Evolutionary conservation across 2,329 filamentous ascomycete genomes (phyloP).

Genomic region (Talaromyces sp.): DNA sequence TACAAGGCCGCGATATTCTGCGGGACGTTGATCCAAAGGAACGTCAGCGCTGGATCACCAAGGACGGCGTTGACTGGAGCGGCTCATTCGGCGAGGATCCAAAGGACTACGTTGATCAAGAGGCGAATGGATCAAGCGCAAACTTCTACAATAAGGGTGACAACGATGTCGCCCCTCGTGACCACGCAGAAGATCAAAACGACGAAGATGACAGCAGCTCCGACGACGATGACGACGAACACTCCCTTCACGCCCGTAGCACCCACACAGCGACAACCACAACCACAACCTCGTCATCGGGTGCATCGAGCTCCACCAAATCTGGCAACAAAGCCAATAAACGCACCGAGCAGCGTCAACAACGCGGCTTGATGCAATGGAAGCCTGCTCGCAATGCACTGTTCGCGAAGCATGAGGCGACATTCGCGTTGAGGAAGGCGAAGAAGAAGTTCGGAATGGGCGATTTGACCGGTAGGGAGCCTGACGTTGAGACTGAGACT

Average conservation of each 20-base stretch:
- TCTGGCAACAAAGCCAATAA: conserved; percentile 36
- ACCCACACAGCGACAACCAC: conserved; percentile 28
- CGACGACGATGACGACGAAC: neutral
- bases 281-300: conserved; percentile 33
- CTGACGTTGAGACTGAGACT: conserved; percentile 77
- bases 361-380: conserved; percentile 93
- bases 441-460: conserved; percentile 67
- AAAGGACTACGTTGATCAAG: conserved; percentile 53
- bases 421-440: conserved; percentile 70
- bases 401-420: conserved; percentile 84
- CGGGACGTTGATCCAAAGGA: conserved; percentile 63
- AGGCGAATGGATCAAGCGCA: conserved; percentile 32
- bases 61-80: conserved; percentile 79
- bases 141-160: conserved; percentile 52
- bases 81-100: conserved; percentile 81
- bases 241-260: neutral
- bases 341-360: conserved; percentile 68
- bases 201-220: conserved; percentile 5
- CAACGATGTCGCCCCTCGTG: neutral
- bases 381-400: conserved; percentile 77
- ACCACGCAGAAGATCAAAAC: neutral
- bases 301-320: conserved; percentile 20
- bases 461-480: conserved; percentile 71
- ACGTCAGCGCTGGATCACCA: conserved; percentile 71
- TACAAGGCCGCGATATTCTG: conserved; percentile 75